These are phyloP conservation scores for Cyclotella cryptica DNA, from an alignment of 108 stramenopile genomes.

Conservation along the genomic window DNA sequence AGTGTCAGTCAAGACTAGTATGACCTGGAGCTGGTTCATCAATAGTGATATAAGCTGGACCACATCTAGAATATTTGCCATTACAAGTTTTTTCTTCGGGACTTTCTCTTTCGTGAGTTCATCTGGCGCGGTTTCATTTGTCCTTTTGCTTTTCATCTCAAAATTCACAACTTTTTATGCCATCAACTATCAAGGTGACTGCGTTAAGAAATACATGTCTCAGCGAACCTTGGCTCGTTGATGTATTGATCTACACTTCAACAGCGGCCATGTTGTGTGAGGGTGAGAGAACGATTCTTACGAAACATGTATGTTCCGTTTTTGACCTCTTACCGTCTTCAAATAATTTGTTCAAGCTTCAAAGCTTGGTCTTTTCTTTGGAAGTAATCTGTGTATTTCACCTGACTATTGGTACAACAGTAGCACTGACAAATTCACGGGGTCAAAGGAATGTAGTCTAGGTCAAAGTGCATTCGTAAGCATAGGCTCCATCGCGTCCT, in stretches of 20 bases:
- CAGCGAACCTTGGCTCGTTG: not conserved
- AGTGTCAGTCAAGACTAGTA: not conserved
- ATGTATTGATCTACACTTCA: constrained; percentile 13
- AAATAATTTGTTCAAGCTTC: not conserved
- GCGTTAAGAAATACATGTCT: constrained; percentile 6
- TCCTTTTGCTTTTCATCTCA: not conserved
- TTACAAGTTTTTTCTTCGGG: not conserved
- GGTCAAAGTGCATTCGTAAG: not conserved
- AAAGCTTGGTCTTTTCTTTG: constrained; percentile 9
- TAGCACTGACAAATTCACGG: not conserved
- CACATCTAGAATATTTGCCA: constrained; percentile 7
- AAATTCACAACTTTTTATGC: not conserved
- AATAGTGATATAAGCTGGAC: constrained; percentile 11
- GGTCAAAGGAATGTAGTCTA: not conserved
- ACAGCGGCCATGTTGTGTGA: constrained; percentile 5
- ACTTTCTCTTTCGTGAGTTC: constrained; percentile 1
- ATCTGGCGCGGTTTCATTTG: not conserved
- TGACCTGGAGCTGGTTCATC: not conserved
- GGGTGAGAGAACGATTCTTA: not conserved
- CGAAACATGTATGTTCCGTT: not conserved
- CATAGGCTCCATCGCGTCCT: not conserved
- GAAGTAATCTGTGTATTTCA: not conserved
- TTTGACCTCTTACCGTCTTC: not conserved
- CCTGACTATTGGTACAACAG: constrained; percentile 16
- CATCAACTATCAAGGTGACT: not conserved